Percentiles rank a stretch among this genome's conserved stretches.
These are phyloP conservation scores for Deuterostichococcus epilithicus DNA, from an alignment of 139 green algal genomes.

Conservation along the genomic window DNA sequence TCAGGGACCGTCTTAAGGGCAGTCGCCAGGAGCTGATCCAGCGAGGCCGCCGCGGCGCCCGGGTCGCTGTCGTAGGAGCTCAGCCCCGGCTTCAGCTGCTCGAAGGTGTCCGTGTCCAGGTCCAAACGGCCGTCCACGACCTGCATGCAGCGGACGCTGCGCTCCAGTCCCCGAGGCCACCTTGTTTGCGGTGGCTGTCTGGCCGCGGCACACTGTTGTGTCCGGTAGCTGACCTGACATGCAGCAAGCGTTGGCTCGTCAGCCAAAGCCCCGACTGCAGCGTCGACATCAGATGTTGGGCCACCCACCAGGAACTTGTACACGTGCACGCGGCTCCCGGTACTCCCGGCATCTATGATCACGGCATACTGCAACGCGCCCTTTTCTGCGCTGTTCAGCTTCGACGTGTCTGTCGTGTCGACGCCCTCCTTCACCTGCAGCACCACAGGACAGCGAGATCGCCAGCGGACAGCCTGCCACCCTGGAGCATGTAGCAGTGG, in stretches of 20 bases:
- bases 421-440: not conserved
- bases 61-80: constrained; percentile 79
- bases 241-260: too few relatives aligned
- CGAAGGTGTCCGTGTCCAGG: constrained; percentile 82
- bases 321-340: constrained; percentile 89
- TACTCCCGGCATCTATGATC: constrained; percentile 95
- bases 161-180: not conserved
- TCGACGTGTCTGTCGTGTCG: constrained; percentile 9
- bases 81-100: constrained; percentile 92
- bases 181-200: not conserved
- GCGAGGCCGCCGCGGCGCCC: constrained; percentile 59
- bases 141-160: not conserved
- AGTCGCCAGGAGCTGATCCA: constrained; percentile 79
- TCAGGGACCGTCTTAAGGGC: constrained; percentile 78
- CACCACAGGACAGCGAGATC: constrained; percentile 13
- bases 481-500: constrained; percentile 7
- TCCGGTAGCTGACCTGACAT: too few relatives aligned
- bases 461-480: constrained; percentile 17
- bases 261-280: too few relatives aligned
- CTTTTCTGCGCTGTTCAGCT: constrained; percentile 1
- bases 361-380: constrained; percentile 64
- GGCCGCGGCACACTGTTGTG: not conserved
- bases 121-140: constrained; percentile 37
- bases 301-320: constrained; percentile 88
- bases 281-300: too few relatives aligned